Conservation (phyloP, 805 yeast species). For the Zygosaccharomyces bisporus region DNA sequence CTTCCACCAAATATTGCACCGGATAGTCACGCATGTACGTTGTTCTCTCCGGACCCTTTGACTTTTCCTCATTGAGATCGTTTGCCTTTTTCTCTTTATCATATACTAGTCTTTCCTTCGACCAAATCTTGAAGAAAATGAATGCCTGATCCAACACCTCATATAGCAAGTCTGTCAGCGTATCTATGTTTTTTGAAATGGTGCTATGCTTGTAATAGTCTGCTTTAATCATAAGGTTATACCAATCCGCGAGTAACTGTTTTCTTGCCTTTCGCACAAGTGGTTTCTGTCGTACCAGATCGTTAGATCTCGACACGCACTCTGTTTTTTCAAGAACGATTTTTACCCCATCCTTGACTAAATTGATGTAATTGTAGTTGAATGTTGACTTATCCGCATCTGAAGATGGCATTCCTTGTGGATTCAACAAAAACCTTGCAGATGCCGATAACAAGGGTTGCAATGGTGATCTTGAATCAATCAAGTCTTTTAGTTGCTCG, state of each 20-base stretch:
- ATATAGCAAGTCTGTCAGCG: constrained; percentile 57
- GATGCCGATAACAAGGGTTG: constrained; percentile 55
- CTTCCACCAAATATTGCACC: constrained; percentile 44
- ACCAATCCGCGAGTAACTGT: constrained; percentile 74
- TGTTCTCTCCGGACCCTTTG: constrained; percentile 1
- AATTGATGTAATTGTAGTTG: constrained; percentile 54
- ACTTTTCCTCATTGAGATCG: not conserved
- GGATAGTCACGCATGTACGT: not conserved
- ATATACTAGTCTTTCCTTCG: constrained; percentile 45
- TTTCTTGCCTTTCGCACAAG: constrained; percentile 62
- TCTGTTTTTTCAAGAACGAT: constrained; percentile 59
- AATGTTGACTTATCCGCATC: constrained; percentile 44
- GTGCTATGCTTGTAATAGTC: constrained; percentile 68
- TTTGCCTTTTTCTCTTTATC: constrained; percentile 15
- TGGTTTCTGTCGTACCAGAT: constrained; percentile 60
- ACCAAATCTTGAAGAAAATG: constrained; percentile 68
- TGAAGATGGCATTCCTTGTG: constrained; percentile 47
- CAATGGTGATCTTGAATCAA: constrained; percentile 47
- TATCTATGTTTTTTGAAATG: constrained; percentile 53
- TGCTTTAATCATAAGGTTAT: constrained; percentile 69
- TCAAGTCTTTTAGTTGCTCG: constrained; percentile 10
- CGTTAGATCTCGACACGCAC: constrained; percentile 71
- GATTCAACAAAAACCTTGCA: constrained; percentile 63
- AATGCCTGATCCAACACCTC: constrained; percentile 65
- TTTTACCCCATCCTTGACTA: constrained; percentile 71